phyloP scores from a whole-genome alignment of 1,284 basidiomycete genomes.

The Leccinum pallidistipes region DNA sequence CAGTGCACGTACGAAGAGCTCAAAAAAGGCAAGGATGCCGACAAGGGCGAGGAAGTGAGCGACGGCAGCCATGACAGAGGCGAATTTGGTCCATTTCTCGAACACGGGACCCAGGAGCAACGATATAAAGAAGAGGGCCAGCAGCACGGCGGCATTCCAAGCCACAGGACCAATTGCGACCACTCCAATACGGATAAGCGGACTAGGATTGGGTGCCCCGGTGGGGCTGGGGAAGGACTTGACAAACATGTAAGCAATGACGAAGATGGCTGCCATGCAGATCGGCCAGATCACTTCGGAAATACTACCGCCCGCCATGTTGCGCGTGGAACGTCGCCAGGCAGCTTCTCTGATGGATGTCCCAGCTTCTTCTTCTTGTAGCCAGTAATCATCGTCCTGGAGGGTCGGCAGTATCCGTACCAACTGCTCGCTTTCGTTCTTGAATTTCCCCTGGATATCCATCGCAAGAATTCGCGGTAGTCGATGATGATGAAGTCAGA shows the following conservation, averaged over 20 bases:
- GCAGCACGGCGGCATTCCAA: conserved; percentile 91
- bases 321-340: conserved; percentile 89
- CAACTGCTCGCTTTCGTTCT: conserved; percentile 94
- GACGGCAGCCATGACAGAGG: conserved; percentile 85
- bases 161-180: conserved; percentile 93
- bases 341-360: conserved; percentile 93
- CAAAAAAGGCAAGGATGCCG: conserved; percentile 88
- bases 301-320: conserved; percentile 84
- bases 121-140: conserved; percentile 88
- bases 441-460: conserved; percentile 98
- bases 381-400: conserved; percentile 93
- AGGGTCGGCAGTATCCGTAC: conserved; percentile 97
- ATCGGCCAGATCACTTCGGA: conserved; percentile 87
- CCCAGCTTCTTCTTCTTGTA: conserved; percentile 98
- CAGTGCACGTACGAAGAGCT: conserved; percentile 80
- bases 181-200: conserved; percentile 89
- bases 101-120: conserved; percentile 92
- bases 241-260: conserved; percentile 89
- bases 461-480: conserved; percentile 94
- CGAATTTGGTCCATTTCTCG: conserved; percentile 84
- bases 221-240: conserved; percentile 78
- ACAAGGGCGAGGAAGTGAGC: conserved; percentile 82
- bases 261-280: conserved; percentile 74
- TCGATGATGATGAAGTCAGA: conserved; percentile 97
- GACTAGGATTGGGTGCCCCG: conserved; percentile 64